Base-by-base conservation (phyloP, 257 asterid species). In the Echium plantagineum region DNA sequence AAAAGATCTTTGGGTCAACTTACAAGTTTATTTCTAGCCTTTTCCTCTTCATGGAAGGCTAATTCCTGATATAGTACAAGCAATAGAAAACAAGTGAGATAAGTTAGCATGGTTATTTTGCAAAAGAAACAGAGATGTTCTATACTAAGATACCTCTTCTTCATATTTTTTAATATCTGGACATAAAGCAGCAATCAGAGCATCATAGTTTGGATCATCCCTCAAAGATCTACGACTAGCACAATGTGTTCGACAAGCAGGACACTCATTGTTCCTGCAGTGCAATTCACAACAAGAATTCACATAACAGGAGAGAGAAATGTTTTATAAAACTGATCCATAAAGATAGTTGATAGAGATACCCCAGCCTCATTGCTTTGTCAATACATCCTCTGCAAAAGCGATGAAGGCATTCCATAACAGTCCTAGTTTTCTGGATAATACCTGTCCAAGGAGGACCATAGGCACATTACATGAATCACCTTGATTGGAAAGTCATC, bases 311-410 rank as follows among this genome's bases (percentile, higher is more conserved):
- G 63, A 57, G 69, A 35, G 21, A 47, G 38, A 18, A 19, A 21
- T 42, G 49, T 10, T 42, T 42, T 42, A 9, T 28, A 28, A 3
- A 28, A 28, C 49, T 42, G 16, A 42, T 42, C 15, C 49, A 42
- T 13, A 42, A 42, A 42, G 49, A 70, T 21, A 22, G 60, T 66
- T 55, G 67, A 18, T 59, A 71, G 46, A 54, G 47, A 63, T 81
- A 93, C 96, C 98, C 97, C 65, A 93, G 85, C 63, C 98, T 94
- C 98, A 93, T 93, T 66, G 98, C 89, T 78, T 93, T 93, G 85
- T 89, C 98, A 71, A 93, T 93, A 83, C 98, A 93, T 75, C 89
- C 97, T 80, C 98, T 76, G 81, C 97, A 93, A 80, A 93, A 93
- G 69, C 97, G 98, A 75, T 93, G 98, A 55, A 93, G 87, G 78